Conservation (phyloP, 345 rosid genomes). For the Rhizophora apiculata region DNA sequence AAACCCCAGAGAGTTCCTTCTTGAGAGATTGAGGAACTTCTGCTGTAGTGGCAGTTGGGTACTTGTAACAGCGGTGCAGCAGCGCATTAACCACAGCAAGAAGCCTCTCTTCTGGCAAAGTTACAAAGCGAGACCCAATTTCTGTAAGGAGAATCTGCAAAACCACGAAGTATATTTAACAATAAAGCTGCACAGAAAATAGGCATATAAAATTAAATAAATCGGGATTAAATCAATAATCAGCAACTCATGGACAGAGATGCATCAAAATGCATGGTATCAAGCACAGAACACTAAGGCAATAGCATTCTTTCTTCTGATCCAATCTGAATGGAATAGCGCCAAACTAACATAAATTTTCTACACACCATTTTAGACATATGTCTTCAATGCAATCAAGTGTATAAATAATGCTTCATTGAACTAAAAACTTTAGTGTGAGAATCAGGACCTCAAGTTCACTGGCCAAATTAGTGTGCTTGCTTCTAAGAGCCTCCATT, state of each 20-base stretch:
- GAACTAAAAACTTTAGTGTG: neutral
- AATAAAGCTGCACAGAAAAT: neutral
- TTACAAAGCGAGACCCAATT: constrained; percentile 94
- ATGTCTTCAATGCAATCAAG: no score
- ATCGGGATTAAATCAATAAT: neutral
- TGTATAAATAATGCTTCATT: neutral
- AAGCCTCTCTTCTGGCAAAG: constrained; percentile 96
- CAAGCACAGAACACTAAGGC: neutral
- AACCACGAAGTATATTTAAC: constrained; percentile 10
- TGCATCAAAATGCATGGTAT: neutral
- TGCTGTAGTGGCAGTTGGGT: constrained; percentile 93
- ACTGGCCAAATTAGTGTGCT: constrained; percentile 89
- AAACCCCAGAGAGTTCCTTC: constrained; percentile 97
- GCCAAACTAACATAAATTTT: neutral
- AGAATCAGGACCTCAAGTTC: constrained; percentile 79
- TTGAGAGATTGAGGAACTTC: constrained; percentile 99
- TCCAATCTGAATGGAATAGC: neutral
- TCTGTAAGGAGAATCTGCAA: constrained; percentile 86
- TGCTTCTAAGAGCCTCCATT: constrained; percentile 96
- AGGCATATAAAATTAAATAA: neutral
- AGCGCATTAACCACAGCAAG: constrained; percentile 96
- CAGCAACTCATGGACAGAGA: neutral
- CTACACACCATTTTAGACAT: neutral
- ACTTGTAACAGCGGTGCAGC: constrained; percentile 98
- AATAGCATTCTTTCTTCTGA: neutral